Conservation (phyloP, 768 basidiomycete species). For the Inosperma sp. region DNA sequence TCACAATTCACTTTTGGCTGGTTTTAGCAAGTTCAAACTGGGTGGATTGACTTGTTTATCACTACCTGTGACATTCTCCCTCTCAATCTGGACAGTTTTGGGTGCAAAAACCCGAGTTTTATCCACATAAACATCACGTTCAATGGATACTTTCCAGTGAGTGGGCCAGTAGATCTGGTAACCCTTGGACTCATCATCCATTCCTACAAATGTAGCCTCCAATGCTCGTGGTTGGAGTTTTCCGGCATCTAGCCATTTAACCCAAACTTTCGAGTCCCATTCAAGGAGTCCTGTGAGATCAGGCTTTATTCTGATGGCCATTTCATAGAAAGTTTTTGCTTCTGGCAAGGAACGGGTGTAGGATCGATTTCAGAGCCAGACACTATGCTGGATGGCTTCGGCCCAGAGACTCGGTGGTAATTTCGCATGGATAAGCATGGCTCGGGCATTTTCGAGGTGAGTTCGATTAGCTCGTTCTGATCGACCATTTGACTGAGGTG, state of each 20-base stretch:
- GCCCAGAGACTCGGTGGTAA: conserved; percentile 30
- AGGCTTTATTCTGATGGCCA: conserved; percentile 26
- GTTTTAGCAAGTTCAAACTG: no score
- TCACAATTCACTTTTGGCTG: no score
- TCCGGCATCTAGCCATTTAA: conserved; percentile 19
- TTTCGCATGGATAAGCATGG: conserved; percentile 9
- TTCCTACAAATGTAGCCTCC: no score
- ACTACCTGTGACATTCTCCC: conserved; percentile 17
- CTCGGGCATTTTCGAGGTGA: no score
- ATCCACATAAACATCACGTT: conserved; percentile 29
- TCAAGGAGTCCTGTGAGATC: conserved; percentile 23
- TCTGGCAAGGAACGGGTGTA: conserved; percentile 21
- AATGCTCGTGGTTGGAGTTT: conserved; percentile 25
- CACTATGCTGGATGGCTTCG: conserved; percentile 28
- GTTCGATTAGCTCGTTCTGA: conserved; percentile 28
- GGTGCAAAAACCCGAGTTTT: no score
- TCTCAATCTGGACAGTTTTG: no score
- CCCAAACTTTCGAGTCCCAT: conserved; percentile 28
- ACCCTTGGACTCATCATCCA: conserved; percentile 26
- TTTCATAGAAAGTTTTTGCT: conserved; percentile 22
- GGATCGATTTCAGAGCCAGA: conserved; percentile 33
- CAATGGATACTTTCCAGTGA: conserved; percentile 24
- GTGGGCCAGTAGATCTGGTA: no score
- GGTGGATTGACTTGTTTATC: conserved; percentile 2
- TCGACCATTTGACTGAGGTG: conserved; percentile 26